Evolutionary conservation across 2,329 filamentous ascomycete genomes (phyloP), one percentile per base, ranked within the genome.

Genomic region (Cercospora berteroae): DNA sequence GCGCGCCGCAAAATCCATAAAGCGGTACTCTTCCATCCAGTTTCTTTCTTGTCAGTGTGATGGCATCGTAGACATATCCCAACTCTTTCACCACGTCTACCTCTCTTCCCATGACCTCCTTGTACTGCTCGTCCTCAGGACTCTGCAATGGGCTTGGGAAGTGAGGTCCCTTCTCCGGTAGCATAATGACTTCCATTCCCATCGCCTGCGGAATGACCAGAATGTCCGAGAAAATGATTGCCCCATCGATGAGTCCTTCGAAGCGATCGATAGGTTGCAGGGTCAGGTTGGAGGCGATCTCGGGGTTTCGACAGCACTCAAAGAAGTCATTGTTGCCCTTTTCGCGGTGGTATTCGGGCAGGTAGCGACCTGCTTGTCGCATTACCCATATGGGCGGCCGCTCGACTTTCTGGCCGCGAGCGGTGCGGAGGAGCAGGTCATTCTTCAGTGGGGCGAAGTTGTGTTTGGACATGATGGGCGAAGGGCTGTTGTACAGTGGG

Each of bases 211-310:
- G 95, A 70, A 99, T 94, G 56, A 99, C 95, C 42, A 99, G 88
- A 72, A 99, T 99, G 79, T 99, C 95, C 65, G 93, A 97, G 85
- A 99, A 99, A 80, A 99, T 99, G 76, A 99, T 99, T 68, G 95
- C 94, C 29, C 93, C 94, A 80, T 99, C 95, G 74, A 99, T 88
- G 69, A 99, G 89, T 52, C 93, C 94, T 50, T 86, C 89, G 78
- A 89, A 99, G 63, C 95, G 93, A 74, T 97, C 93, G 75, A 99
- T 89, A 63, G 95, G 95, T 81, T 99, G 95, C 29, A 99, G 87
- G 5, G 95, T 99, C 74, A 99, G 83, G 44, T 91, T 96, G 33
- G 93, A 97, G 60, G 95, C 93, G 71, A 98, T 89, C 80, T 98
- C 93, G 65, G 95, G 93, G 76, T 89, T 88, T 64, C 95, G 93